Percentiles rank a stretch among this genome's conserved stretches.
Evolutionary conservation across 2,329 filamentous ascomycete species (phyloP).

Genomic region (Chaetoscypha palmicola): DNA sequence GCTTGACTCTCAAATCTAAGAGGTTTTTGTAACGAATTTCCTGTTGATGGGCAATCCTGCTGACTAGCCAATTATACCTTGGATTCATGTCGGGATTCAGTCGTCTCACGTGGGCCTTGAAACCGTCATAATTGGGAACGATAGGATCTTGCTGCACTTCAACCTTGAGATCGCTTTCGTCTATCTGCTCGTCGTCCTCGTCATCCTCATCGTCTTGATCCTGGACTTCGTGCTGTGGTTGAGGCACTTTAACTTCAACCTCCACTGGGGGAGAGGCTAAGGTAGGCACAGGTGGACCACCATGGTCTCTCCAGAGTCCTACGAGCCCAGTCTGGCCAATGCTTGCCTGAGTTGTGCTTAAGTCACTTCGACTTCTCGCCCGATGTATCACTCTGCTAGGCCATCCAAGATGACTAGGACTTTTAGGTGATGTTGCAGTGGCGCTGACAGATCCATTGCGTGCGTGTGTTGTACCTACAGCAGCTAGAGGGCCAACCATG

Average conservation of each 20-base stretch:
- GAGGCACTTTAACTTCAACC: slow-evolving; percentile 21
- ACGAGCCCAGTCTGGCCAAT: slow-evolving; percentile 36
- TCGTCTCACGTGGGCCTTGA: slow-evolving; percentile 63
- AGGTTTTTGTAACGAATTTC: slow-evolving; percentile 71
- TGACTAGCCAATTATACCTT: slow-evolving; percentile 56
- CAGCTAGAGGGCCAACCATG: slow-evolving; percentile 48
- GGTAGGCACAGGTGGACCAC: slow-evolving; percentile 51
- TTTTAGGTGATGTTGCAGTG: slow-evolving; percentile 43
- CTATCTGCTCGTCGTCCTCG: slow-evolving; percentile 55
- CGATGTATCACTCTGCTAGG: slow-evolving; percentile 40
- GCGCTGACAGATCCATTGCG: slow-evolving; percentile 55
- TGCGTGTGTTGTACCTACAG: slow-evolving; percentile 48
- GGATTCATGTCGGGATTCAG: slow-evolving; percentile 67
- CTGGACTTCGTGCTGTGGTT: slow-evolving; percentile 26
- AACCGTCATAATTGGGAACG: slow-evolving; percentile 66
- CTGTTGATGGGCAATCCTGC: slow-evolving; percentile 78
- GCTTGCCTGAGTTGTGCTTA: slow-evolving; percentile 33
- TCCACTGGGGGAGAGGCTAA: slow-evolving; percentile 41
- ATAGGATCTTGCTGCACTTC: slow-evolving; percentile 59
- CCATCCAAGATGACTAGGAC: slow-evolving; percentile 31
- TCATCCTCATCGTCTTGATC: slow-evolving; percentile 44
- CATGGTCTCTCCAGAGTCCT: slow-evolving; percentile 48
- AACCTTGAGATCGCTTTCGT: slow-evolving; percentile 55
- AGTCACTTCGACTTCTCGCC: slow-evolving; percentile 50
- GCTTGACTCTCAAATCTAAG: slow-evolving; percentile 62